These are phyloP conservation scores for Nakazawaea peltata DNA, from an alignment of 805 yeast genomes.

Conservation along the genomic window DNA sequence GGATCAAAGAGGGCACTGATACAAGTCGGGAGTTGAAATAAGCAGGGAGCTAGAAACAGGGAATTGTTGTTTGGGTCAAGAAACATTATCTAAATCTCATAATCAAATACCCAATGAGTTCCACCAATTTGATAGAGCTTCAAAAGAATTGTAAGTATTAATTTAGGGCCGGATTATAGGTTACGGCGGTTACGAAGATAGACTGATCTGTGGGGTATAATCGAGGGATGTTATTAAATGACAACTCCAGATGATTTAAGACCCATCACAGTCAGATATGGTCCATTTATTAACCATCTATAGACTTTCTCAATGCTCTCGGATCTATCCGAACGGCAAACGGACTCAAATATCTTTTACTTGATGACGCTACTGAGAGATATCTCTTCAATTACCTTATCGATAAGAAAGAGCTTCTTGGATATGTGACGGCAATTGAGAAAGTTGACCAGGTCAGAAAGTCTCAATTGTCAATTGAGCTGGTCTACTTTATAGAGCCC, in stretches of 20 bases:
- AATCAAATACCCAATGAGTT: too few species aligned
- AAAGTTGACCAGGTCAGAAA: conserved; percentile 53
- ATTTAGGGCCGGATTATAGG: too few species aligned
- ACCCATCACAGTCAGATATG: too few species aligned
- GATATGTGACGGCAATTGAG: conserved; percentile 57
- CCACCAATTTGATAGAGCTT: conserved; percentile 4
- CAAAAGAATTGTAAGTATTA: conserved; percentile 5
- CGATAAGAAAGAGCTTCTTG: conserved; percentile 37
- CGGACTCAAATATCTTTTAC: conserved; percentile 41
- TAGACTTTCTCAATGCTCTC: conserved; percentile 23
- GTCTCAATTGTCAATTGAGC: conserved; percentile 61
- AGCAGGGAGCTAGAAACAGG: too few species aligned
- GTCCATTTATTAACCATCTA: neutral
- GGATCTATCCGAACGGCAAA: conserved; percentile 34
- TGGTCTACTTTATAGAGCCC: conserved; percentile 73
- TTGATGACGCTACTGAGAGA: conserved; percentile 47
- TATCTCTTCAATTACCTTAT: conserved; percentile 39
- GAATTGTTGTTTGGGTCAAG: too few species aligned
- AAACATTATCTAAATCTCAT: too few species aligned
- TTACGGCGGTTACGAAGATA: too few species aligned
- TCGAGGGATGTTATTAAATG: too few species aligned
- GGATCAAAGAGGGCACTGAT: too few species aligned
- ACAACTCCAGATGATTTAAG: too few species aligned
- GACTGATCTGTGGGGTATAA: too few species aligned
- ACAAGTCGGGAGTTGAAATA: too few species aligned